phyloP scores from a whole-genome alignment of 2,329 filamentous ascomycete genomes.

The Paracamarosporium sp. region DNA sequence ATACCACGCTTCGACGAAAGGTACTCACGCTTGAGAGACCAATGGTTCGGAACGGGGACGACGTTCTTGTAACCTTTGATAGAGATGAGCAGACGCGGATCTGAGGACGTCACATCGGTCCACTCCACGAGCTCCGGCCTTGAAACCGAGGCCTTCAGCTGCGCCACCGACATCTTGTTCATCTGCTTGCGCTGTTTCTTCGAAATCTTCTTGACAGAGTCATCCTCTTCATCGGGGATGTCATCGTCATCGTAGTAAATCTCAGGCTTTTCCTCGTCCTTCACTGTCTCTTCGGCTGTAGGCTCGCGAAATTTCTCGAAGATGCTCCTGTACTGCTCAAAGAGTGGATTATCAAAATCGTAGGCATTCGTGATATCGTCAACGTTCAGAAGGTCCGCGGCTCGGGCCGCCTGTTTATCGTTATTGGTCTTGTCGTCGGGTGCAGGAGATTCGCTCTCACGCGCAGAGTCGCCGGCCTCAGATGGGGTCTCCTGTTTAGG shows the following conservation, averaged over 20 bases:
- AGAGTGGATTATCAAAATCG: slow-evolving; percentile 76
- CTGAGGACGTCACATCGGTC: slow-evolving; percentile 91
- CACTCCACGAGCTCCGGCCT: slow-evolving; percentile 97
- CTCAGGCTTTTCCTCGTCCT: slow-evolving; percentile 74
- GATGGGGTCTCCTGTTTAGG: slow-evolving; percentile 43
- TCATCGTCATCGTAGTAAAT: slow-evolving; percentile 84
- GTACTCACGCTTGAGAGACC: slow-evolving; percentile 96
- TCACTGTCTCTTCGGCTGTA: slow-evolving; percentile 66
- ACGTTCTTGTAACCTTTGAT: slow-evolving; percentile 96
- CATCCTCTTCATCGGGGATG: slow-evolving; percentile 84
- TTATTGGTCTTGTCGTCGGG: slow-evolving; percentile 42
- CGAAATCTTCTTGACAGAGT: slow-evolving; percentile 73
- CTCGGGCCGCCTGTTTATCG: slow-evolving; percentile 51
- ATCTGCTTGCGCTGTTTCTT: slow-evolving; percentile 94
- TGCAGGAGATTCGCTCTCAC: slow-evolving; percentile 47
- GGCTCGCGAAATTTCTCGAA: slow-evolving; percentile 73
- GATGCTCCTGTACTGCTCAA: slow-evolving; percentile 82
- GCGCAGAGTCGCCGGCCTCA: slow-evolving; percentile 38
- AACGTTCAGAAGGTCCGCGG: slow-evolving; percentile 47
- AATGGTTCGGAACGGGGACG: slow-evolving; percentile 91
- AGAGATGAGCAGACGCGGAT: slow-evolving; percentile 87
- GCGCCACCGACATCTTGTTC: slow-evolving; percentile 91
- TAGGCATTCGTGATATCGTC: slow-evolving; percentile 54
- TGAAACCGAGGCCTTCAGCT: slow-evolving; percentile 88
- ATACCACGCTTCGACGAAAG: slow-evolving; percentile 96